Conservation (phyloP, 23 red algal genomes). For the Gracilaria gracilis region DNA sequence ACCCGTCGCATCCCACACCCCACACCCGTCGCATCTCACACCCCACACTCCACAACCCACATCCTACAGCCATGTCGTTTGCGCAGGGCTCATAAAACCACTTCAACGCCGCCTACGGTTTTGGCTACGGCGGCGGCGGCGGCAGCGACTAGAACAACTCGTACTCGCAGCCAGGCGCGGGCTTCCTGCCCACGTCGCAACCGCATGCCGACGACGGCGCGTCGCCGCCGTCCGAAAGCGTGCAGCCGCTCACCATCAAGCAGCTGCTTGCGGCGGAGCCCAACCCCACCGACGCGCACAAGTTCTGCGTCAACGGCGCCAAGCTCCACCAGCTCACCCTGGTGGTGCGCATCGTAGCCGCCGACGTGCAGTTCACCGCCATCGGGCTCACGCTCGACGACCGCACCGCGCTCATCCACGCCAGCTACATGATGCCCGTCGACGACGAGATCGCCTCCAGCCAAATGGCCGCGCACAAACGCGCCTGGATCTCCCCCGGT, state of each 20-base stretch:
- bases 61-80: no score
- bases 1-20: no score
- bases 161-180: neutral
- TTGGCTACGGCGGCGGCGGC: no score
- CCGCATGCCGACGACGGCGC: neutral
- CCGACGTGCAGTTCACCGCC: conserved; percentile 43
- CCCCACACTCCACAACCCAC: no score
- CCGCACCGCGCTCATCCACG: conserved; percentile 34
- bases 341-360: conserved; percentile 36
- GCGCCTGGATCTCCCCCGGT: conserved; percentile 37
- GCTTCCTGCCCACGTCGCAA: conserved; percentile 14
- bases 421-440: conserved; percentile 7
- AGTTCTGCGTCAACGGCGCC: conserved; percentile 33
- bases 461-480: conserved; percentile 32
- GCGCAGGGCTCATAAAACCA: no score
- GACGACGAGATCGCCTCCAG: conserved; percentile 20
- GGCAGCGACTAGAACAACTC: no score
- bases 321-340: conserved; percentile 26
- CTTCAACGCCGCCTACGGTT: no score
- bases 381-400: conserved; percentile 56
- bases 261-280: conserved; percentile 13
- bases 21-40: no score
- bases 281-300: neutral
- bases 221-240: neutral
- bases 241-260: conserved; percentile 45